Evolutionary conservation across 2,329 filamentous ascomycete genomes (phyloP), one percentile per base, ranked within the genome.

Genomic region (Colletotrichum tropicicola): DNA sequence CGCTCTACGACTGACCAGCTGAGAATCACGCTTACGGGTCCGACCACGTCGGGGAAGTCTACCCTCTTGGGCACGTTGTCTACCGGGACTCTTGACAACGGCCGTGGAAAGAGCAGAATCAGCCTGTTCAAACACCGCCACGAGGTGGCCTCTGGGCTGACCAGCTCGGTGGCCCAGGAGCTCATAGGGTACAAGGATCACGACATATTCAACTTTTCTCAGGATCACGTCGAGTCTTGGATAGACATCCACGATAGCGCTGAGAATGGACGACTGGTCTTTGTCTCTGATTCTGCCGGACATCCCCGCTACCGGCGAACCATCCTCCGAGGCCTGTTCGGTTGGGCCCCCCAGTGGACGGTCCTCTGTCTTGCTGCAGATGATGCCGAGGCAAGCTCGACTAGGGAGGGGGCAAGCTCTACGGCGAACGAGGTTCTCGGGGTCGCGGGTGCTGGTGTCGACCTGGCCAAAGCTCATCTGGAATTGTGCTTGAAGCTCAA

Each of bases 291-390:
- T 77, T 97, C 95, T 47, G 95, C 95, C 15, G 96, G 96, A 0
- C 92, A 97, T 68, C 91, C 94, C 37, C 89, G 94, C 45, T 99
- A 96, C 77, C 88, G 94, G 49, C 90, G 96, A 59, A 98, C 95
- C 6, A 95, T 93, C 3, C 83, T 98, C 56, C 88, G 95, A 65
- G 94, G 94, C 0, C 83, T 99, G n/a, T 86, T 99, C 68, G 96
- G 94, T 47, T 98, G 96, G 94, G 92, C 92, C 37, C 96, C 96
- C 8, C 94, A 98, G 74, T 99, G 96, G 91, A 94, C 92, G 1
- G 77, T 97, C 21, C 84, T 98, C 2, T 98, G 97, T 70, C 89
- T 98, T 66, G 89, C 93, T 48, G 93, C 93, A 35, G 92, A 96
- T 72, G 91, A 91, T 68, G 83, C 85, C 10, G 88, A 91, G 12